These are phyloP conservation scores for Dionaea muscipula DNA, from an alignment of 179 eudicot species.

Conservation along the genomic window DNA sequence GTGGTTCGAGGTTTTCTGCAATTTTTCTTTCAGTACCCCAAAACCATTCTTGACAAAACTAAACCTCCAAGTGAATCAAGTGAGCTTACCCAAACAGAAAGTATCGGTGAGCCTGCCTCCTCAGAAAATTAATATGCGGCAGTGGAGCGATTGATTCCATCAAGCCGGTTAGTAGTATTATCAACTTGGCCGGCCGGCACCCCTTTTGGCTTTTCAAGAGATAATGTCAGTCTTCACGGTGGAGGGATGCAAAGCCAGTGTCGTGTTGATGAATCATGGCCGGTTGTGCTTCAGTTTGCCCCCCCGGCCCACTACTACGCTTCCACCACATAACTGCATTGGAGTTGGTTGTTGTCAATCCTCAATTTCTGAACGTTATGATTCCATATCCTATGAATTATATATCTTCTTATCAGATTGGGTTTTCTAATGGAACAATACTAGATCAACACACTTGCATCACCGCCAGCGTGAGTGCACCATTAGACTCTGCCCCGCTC, in stretches of 20 bases:
- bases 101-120: conserved; percentile 6
- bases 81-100: neutral
- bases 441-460: conserved; percentile 1
- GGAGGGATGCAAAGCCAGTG: conserved; percentile 16
- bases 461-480: conserved; percentile 7
- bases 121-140: neutral
- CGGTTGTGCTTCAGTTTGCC: conserved; percentile 18
- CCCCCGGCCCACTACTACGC: neutral
- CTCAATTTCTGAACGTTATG: no score
- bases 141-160: neutral
- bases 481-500: neutral
- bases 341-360: conserved; percentile 20
- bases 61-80: conserved; percentile 4
- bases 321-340: neutral
- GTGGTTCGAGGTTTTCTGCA: conserved; percentile 8
- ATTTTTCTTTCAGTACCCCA: neutral
- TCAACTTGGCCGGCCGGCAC: conserved; percentile 11
- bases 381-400: no score
- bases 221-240: conserved; percentile 3
- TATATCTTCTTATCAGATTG: neutral
- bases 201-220: conserved; percentile 9
- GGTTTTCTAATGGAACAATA: neutral
- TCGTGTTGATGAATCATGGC: conserved; percentile 7
- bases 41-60: conserved; percentile 8
- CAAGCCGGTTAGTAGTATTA: neutral